Evolutionary conservation across 306 rosid species (phyloP).

Genomic region (Castanea mollissima): DNA sequence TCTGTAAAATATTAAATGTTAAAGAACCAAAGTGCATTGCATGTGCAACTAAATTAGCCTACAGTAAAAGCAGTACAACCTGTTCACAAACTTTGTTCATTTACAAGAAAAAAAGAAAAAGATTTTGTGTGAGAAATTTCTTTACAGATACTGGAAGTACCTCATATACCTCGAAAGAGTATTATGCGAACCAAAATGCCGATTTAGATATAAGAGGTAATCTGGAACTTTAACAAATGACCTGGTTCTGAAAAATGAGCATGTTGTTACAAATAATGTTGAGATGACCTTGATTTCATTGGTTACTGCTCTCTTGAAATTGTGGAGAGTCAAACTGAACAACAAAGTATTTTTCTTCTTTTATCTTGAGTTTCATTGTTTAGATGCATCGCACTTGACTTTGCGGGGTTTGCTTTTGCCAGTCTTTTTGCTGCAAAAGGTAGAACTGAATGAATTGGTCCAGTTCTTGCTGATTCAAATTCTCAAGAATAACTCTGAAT

Average conservation of each 20-base stretch:
- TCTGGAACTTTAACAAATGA: neutral
- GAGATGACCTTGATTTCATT: neutral
- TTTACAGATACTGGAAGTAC: conserved; percentile 6
- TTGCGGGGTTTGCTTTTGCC: conserved; percentile 48
- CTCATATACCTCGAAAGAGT: neutral
- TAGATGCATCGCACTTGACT: conserved; percentile 47
- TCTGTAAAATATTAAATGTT: too few relatives aligned
- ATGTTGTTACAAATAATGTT: neutral
- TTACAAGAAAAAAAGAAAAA: neutral
- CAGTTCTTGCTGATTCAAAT: neutral
- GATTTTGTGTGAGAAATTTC: conserved; percentile 12
- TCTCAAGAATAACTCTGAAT: neutral
- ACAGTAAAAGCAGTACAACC: neutral
- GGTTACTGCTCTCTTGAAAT: neutral
- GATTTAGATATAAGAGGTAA: neutral
- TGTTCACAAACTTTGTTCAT: neutral
- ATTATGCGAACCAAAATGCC: neutral
- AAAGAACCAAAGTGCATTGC: too few relatives aligned
- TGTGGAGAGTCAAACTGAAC: conserved; percentile 38
- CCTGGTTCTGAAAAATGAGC: conserved; percentile 1
- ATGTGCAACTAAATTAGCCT: too few relatives aligned
- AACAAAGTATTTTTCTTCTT: conserved; percentile 50
- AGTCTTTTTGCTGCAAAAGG: conserved; percentile 60
- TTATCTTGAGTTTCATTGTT: conserved; percentile 35
- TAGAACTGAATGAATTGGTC: conserved; percentile 9